Conservation (phyloP, 352 stramenopile species). For the Phytophthora melonis region DNA sequence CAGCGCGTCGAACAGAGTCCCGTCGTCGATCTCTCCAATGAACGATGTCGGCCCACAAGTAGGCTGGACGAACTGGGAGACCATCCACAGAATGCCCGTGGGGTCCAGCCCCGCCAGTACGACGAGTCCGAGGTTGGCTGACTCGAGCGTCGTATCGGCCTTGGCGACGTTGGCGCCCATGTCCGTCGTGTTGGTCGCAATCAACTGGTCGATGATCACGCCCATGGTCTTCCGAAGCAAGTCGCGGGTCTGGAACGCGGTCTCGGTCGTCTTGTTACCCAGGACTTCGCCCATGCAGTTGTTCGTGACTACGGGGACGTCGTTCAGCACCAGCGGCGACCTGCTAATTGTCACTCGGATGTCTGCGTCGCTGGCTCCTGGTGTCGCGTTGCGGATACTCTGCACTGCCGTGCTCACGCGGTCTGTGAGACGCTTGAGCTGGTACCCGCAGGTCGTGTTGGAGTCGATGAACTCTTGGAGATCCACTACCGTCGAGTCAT, state of each 20-base stretch:
- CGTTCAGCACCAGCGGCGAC: slow-evolving; percentile 21
- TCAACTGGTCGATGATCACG: slow-evolving; percentile 57
- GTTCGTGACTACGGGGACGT: slow-evolving; percentile 32
- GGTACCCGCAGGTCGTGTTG: slow-evolving; percentile 29
- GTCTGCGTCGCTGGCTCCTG: slow-evolving; percentile 21
- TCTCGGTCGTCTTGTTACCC: slow-evolving; percentile 27
- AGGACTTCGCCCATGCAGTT: slow-evolving; percentile 39
- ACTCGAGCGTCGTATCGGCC: slow-evolving; percentile 46
- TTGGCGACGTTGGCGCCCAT: slow-evolving; percentile 41
- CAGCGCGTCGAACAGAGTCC: slow-evolving; percentile 36
- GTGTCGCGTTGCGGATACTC: slow-evolving; percentile 33
- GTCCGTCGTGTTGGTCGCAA: slow-evolving; percentile 36
- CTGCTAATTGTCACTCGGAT: slow-evolving; percentile 31
- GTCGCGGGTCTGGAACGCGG: slow-evolving; percentile 28
- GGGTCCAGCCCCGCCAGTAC: slow-evolving; percentile 56
- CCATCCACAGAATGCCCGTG: slow-evolving; percentile 51
- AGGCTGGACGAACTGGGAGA: slow-evolving; percentile 64
- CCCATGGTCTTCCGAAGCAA: slow-evolving; percentile 36
- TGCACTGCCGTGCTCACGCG: slow-evolving; percentile 14
- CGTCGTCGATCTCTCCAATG: slow-evolving; percentile 59
- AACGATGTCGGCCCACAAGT: slow-evolving; percentile 63
- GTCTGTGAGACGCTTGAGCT: slow-evolving; percentile 27
- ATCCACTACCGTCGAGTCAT: slow-evolving; percentile 25
- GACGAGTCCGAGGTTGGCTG: slow-evolving; percentile 52
- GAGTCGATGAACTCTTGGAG: slow-evolving; percentile 33